Evolutionary conservation across 805 yeast species (phyloP), one percentile per base, ranked within the genome.

Genomic region (Ogataea haglerorum): DNA sequence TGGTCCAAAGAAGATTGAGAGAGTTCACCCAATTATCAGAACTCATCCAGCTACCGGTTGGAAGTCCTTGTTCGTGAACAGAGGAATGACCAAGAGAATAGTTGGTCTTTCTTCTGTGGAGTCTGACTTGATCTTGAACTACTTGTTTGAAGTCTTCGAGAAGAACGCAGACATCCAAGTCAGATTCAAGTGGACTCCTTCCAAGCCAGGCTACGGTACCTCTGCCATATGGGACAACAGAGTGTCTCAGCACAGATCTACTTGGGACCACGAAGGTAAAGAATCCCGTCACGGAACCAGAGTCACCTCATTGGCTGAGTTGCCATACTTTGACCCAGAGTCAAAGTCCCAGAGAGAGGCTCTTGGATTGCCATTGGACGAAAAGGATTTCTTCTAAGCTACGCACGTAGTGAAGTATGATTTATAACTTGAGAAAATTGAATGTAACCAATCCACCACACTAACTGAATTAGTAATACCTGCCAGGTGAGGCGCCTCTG

Each of bases 31-130:
- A 3, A 48, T 80, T 18, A 71, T 80, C 25, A 71, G 84, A 62
- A 76, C 82, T 28, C 80, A 80, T 50, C 85, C 85, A 8, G 80
- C 72, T 10, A 78, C 84, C 21, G 82, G 82, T 31, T 69, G 78
- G 75, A 80, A 79, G 58, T 63, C 79, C 1, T 60, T 79, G 47
- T 78, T 64, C 45, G 75, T 77, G 30, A 76, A 77, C 59, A 67
- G 78, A 34, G 61, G 67, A 15, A 68, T 69, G 69, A 76, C 80
- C 10, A 63, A 54, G 31, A 65, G 75, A 44, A 77, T 78, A 42
- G 69, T 70, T 7, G 83, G 80, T 0, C 64, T 78, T 38, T 69
- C 72, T 39, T 69, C 70, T 17, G 73, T 62, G 36, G 83, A 78
- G 58, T 66, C 74, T 7, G 70, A 69, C 28, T 54, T 71, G 12